Conservation (phyloP, 2,329 filamentous ascomycete genomes). For the Nothomitra cinnamomea region DNA sequence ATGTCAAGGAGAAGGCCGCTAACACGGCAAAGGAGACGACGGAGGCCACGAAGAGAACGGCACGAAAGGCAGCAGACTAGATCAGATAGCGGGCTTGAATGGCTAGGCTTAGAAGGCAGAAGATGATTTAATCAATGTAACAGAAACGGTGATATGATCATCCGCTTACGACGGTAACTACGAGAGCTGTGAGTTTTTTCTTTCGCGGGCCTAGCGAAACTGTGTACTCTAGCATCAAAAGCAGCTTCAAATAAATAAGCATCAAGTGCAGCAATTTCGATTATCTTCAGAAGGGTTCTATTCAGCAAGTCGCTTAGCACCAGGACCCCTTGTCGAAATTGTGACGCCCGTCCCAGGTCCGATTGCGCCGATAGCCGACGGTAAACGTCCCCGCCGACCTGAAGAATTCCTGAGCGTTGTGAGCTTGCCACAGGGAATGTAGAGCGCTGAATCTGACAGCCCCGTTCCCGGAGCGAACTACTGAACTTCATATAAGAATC, state of each 20-base stretch:
- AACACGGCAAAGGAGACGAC: slow-evolving; percentile 47
- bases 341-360: background rate
- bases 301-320: background rate
- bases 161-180: background rate
- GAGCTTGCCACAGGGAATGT: no score
- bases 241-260: background rate
- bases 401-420: no score
- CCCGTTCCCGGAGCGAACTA: no score
- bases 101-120: background rate
- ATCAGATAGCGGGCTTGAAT: background rate
- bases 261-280: no score
- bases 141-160: background rate
- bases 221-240: slow-evolving; percentile 3
- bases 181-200: background rate
- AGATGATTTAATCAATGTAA: background rate
- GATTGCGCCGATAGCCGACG: slow-evolving; percentile 1
- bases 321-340: background rate
- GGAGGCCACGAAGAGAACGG: slow-evolving; percentile 44
- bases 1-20: slow-evolving; percentile 28
- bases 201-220: background rate
- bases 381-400: background rate
- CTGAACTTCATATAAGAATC: no score
- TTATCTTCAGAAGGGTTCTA: no score
- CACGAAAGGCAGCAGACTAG: slow-evolving; percentile 16
- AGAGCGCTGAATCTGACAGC: no score